Evolutionary conservation across 2,329 filamentous ascomycete genomes (phyloP).

Genomic region (Harringtonia lauricola): DNA sequence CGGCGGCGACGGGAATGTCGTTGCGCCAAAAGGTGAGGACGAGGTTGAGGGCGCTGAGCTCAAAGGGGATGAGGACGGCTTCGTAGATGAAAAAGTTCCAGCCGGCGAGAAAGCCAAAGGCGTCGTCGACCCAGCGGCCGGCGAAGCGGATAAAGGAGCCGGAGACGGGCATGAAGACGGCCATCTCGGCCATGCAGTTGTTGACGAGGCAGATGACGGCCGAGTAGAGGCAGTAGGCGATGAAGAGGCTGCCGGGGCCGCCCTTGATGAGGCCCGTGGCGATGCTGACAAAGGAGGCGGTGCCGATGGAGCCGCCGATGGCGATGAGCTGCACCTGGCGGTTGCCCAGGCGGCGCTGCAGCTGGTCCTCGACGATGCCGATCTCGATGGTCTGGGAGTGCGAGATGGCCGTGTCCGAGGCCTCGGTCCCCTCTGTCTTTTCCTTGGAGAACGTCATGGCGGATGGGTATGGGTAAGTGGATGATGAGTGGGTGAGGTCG

Average conservation of each 20-base stretch:
- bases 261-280: slow-evolving; percentile 38
- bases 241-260: slow-evolving; percentile 37
- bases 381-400: too few relatives aligned
- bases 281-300: slow-evolving; percentile 50
- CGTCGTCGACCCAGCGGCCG: slow-evolving; percentile 55
- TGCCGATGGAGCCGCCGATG: slow-evolving; percentile 46
- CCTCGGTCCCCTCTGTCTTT: too few relatives aligned
- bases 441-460: too few relatives aligned
- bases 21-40: slow-evolving; percentile 35
- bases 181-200: slow-evolving; percentile 57
- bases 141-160: slow-evolving; percentile 55
- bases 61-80: slow-evolving; percentile 28
- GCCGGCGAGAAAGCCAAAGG: slow-evolving; percentile 44
- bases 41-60: slow-evolving; percentile 27
- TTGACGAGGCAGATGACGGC: slow-evolving; percentile 48
- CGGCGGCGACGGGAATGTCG: slow-evolving; percentile 33
- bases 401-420: too few relatives aligned
- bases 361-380: too few relatives aligned
- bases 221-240: slow-evolving; percentile 47
- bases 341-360: slow-evolving; percentile 39
- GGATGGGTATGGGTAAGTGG: too few relatives aligned
- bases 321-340: slow-evolving; percentile 48
- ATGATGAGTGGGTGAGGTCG: too few relatives aligned
- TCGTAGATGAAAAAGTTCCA: slow-evolving; percentile 33
- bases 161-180: slow-evolving; percentile 47